These are phyloP conservation scores for Mesotaenium endlicherianum DNA, from an alignment of 139 green algal genomes.

Conservation along the genomic window DNA sequence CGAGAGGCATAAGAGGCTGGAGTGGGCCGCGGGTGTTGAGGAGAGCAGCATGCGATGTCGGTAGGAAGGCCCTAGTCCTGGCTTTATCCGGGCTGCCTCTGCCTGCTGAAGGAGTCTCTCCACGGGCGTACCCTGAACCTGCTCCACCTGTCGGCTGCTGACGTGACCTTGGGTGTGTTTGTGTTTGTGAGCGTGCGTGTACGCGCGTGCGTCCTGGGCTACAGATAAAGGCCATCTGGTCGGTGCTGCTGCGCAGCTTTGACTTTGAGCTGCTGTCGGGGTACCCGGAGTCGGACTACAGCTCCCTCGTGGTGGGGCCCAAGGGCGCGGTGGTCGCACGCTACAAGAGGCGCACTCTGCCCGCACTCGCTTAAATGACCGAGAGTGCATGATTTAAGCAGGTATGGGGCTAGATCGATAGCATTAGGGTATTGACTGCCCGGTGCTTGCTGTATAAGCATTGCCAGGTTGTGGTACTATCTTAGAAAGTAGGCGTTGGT, in stretches of 20 bases:
- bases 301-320: conserved; percentile 92
- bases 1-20: too few relatives aligned
- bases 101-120: background rate
- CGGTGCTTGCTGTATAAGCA: too few relatives aligned
- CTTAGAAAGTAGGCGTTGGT: too few relatives aligned
- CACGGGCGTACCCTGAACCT: background rate
- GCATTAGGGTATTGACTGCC: too few relatives aligned
- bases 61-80: too few relatives aligned
- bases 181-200: background rate
- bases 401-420: too few relatives aligned
- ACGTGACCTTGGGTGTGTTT: background rate
- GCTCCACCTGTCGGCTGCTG: background rate
- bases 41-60: too few relatives aligned
- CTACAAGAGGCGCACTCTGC: conserved; percentile 71
- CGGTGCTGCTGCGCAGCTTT: conserved; percentile 90
- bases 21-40: too few relatives aligned
- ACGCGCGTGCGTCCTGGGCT: background rate
- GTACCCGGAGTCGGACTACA: conserved; percentile 84
- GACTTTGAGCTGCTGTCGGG: conserved; percentile 92
- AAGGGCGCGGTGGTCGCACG: conserved; percentile 75
- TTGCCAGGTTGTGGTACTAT: too few relatives aligned
- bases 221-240: conserved; percentile 97
- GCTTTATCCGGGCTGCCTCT: background rate
- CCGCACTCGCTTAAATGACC: conserved; percentile 46
- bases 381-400: background rate